phyloP scores from a whole-genome alignment of 371 early-diverging fungal species.

The Dinochytrium kinnereticum region DNA sequence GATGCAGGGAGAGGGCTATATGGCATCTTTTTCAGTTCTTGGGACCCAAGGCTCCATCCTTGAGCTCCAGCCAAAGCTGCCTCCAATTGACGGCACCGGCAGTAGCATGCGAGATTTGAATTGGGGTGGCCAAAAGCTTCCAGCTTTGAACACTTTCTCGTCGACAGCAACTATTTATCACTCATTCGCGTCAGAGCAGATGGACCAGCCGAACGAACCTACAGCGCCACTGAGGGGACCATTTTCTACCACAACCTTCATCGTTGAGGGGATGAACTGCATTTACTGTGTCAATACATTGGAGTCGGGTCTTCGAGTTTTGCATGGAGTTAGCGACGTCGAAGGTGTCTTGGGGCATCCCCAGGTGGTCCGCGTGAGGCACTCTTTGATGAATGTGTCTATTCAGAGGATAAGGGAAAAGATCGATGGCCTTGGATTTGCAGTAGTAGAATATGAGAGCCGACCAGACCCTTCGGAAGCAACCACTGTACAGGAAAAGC shows the following conservation, averaged over 20 bases:
- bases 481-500: not conserved
- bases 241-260: not conserved
- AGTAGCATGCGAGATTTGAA: too few species aligned
- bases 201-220: not conserved
- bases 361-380: not conserved
- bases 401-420: not conserved
- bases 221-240: not conserved
- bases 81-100: too few species aligned
- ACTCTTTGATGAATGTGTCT: not conserved
- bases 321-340: not conserved
- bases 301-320: not conserved
- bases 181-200: not conserved
- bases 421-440: not conserved
- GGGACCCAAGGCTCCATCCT: not conserved
- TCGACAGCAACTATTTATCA: conserved; percentile 5
- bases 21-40: conserved; percentile 2
- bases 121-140: not conserved
- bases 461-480: not conserved
- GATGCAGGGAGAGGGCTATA: not conserved
- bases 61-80: not conserved
- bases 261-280: conserved; percentile 13
- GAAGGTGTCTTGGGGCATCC: not conserved
- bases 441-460: conserved; percentile 1
- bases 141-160: not conserved
- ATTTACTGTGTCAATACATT: not conserved